A percentile compares a stretch with the other conserved stretches of the same genome.
phyloP scores from a whole-genome alignment of 371 early-diverging fungal species.

The Rhizopus arrhizus region DNA sequence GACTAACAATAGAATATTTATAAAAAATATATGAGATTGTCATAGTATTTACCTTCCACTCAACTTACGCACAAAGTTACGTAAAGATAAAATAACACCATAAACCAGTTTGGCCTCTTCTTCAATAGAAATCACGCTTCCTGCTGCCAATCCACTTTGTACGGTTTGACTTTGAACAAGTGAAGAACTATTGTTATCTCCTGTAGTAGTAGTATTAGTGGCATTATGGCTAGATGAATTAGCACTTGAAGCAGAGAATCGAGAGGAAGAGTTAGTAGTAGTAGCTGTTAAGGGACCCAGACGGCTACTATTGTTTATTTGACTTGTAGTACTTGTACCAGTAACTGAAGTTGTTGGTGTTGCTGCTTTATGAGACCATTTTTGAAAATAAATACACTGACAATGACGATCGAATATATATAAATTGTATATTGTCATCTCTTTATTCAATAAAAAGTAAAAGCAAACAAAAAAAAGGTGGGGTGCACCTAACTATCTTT shows the following conservation, averaged over 20 bases:
- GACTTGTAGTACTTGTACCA: conserved; percentile 34
- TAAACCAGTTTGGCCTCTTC: conserved; percentile 94
- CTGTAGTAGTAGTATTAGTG: conserved; percentile 21
- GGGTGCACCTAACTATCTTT: conserved; percentile 22
- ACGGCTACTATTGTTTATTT: conserved; percentile 36
- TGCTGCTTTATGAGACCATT: conserved; percentile 61
- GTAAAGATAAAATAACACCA: conserved; percentile 85
- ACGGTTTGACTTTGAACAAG: conserved; percentile 23
- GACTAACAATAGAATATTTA: conserved; percentile 31
- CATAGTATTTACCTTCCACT: conserved; percentile 41
- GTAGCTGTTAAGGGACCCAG: conserved; percentile 25
- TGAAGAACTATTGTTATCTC: conserved; percentile 31
- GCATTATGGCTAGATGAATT: conserved; percentile 10
- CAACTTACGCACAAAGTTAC: conserved; percentile 86
- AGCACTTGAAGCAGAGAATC: conserved; percentile 44
- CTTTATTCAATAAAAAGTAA: neutral
- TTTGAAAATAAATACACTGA: conserved; percentile 82
- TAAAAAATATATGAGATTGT: neutral
- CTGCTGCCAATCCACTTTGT: conserved; percentile 50
- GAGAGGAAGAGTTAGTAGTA: conserved; percentile 28
- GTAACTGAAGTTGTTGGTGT: conserved; percentile 22
- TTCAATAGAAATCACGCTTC: conserved; percentile 69
- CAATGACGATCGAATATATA: conserved; percentile 95
- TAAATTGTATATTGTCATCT: conserved; percentile 76
- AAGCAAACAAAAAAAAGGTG: neutral